Evolutionary conservation across 2,329 filamentous ascomycete genomes (phyloP).

Genomic region (Pestalotiopsis sp.): DNA sequence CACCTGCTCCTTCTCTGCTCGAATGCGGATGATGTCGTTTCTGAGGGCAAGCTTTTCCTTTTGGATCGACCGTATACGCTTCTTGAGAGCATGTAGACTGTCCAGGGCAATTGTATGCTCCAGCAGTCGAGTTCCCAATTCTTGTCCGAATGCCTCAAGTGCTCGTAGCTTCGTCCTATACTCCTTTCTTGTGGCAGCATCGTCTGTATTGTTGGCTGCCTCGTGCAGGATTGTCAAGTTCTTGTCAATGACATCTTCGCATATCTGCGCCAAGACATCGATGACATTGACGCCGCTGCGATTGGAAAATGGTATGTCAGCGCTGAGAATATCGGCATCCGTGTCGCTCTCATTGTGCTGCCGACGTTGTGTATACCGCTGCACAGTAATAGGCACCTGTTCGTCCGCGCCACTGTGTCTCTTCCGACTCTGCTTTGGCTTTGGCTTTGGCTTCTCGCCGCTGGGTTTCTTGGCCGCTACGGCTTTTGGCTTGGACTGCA

Average conservation of each 20-base stretch:
- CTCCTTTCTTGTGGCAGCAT: conserved; percentile 53
- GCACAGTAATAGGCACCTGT: conserved; percentile 59
- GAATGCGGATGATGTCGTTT: conserved; percentile 61
- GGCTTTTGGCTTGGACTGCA: conserved; percentile 42
- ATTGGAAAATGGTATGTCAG: conserved; percentile 56
- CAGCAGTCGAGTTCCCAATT: conserved; percentile 56
- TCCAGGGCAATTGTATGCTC: conserved; percentile 65
- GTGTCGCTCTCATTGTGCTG: conserved; percentile 41
- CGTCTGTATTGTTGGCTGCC: conserved; percentile 42
- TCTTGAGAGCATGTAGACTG: conserved; percentile 58
- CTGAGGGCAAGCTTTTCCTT: conserved; percentile 59
- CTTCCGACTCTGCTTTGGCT: conserved; percentile 22
- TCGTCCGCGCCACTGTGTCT: conserved; percentile 27
- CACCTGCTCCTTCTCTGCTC: conserved; percentile 63
- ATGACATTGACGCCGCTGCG: conserved; percentile 61
- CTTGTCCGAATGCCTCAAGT: conserved; percentile 60
- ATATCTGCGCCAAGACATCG: conserved; percentile 64
- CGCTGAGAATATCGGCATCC: conserved; percentile 45
- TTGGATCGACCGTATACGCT: conserved; percentile 59
- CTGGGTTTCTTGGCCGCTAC: neutral
- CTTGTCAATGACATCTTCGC: conserved; percentile 60
- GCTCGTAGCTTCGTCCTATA: conserved; percentile 57
- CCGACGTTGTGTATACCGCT: conserved; percentile 58
- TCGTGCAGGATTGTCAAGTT: conserved; percentile 51
- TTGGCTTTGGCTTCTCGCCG: conserved; percentile 16